Percentiles rank a stretch among this genome's conserved stretches.
These are phyloP conservation scores for Phialocephala sp. DNA, from an alignment of 2,329 filamentous ascomycete genomes.

Conservation along the genomic window DNA sequence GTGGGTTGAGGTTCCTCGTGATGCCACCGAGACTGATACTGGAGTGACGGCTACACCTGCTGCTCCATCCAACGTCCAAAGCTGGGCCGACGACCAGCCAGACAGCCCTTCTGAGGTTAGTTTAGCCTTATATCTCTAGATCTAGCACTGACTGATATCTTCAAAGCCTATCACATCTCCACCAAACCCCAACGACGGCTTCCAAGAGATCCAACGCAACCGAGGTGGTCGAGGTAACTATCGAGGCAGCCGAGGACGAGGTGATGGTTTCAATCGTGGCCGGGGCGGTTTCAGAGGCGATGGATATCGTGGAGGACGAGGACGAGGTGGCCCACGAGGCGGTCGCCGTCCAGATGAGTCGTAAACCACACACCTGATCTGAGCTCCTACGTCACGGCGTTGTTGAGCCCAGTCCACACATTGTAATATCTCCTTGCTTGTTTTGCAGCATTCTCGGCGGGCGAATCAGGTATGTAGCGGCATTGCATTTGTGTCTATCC, in stretches of 20 bases:
- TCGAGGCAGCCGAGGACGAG: conserved; percentile 52
- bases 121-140: no score
- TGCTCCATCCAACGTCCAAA: conserved; percentile 63
- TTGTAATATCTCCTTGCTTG: conserved; percentile 38
- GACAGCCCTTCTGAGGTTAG: conserved; percentile 49
- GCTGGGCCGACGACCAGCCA: conserved; percentile 83
- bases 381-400: conserved; percentile 9
- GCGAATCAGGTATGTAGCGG: conserved; percentile 27
- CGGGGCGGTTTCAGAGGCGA: conserved; percentile 47
- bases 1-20: conserved; percentile 68
- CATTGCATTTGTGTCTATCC: conserved; percentile 30
- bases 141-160: conserved; percentile 22
- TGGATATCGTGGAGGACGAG: conserved; percentile 46
- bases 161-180: conserved; percentile 40
- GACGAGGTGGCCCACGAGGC: conserved; percentile 33
- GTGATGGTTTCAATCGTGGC: conserved; percentile 50
- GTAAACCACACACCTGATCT: conserved; percentile 17
- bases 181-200: conserved; percentile 65
- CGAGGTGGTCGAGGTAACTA: conserved; percentile 55
- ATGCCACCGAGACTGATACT: conserved; percentile 76
- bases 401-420: conserved; percentile 15
- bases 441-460: conserved; percentile 38
- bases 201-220: conserved; percentile 71
- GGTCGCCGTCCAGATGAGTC: conserved; percentile 36
- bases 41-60: conserved; percentile 62